These are phyloP conservation scores for Lactarius trivialis DNA, from an alignment of 768 basidiomycete species.

Conservation along the genomic window DNA sequence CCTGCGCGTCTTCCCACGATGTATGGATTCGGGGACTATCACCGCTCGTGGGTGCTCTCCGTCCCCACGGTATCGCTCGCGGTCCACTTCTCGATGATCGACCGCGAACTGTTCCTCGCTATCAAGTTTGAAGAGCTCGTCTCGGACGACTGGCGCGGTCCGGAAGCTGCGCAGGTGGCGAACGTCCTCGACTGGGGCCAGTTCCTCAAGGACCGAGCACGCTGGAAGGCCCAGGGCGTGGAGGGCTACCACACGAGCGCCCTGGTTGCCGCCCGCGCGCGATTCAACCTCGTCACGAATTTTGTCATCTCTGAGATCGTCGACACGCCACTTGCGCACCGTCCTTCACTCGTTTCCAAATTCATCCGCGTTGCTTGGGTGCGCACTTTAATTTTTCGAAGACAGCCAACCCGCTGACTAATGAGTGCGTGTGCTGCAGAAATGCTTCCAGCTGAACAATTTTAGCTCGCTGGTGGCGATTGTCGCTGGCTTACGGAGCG, in stretches of 20 bases:
- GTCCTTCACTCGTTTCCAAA: slow-evolving; percentile 61
- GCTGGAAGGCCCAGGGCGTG: slow-evolving; percentile 57
- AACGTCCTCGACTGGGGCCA: slow-evolving; percentile 79
- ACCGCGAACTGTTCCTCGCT: slow-evolving; percentile 77
- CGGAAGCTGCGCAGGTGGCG: slow-evolving; percentile 42
- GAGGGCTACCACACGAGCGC: slow-evolving; percentile 60
- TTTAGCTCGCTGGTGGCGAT: slow-evolving; percentile 77
- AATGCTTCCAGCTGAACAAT: slow-evolving; percentile 72
- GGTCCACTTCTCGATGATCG: slow-evolving; percentile 80
- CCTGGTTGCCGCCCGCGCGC: slow-evolving; percentile 64
- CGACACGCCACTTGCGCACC: slow-evolving; percentile 58
- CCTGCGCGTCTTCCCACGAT: slow-evolving; percentile 24
- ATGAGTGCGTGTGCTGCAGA: slow-evolving; percentile 37
- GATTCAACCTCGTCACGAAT: slow-evolving; percentile 80
- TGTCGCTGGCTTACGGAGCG: slow-evolving; percentile 64
- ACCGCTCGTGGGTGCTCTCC: slow-evolving; percentile 68
- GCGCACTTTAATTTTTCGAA: slow-evolving; percentile 27
- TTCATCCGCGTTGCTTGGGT: slow-evolving; percentile 86
- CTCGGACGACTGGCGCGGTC: slow-evolving; percentile 59
- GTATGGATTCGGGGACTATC: slow-evolving; percentile 28
- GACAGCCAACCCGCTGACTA: background rate
- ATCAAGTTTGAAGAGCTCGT: slow-evolving; percentile 88
- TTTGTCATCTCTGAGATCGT: slow-evolving; percentile 80
- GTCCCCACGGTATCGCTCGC: slow-evolving; percentile 58
- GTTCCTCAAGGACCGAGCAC: slow-evolving; percentile 69